Evolutionary conservation across 257 asterid genomes (phyloP).

Genomic region (Solanum medicagineum): DNA sequence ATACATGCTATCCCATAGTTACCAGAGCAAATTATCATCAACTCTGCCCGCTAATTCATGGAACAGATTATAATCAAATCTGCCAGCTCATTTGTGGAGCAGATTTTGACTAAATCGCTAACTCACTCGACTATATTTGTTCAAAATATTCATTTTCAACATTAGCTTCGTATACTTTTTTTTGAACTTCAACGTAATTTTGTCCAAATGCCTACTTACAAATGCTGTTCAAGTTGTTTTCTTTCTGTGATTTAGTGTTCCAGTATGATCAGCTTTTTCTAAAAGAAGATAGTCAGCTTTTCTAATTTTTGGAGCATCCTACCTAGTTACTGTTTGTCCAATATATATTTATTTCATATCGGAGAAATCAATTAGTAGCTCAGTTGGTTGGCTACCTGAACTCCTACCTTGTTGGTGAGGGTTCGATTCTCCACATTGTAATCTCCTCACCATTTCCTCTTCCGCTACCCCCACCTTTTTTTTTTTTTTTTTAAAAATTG

Average conservation of each 20-base stretch:
- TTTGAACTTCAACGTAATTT: background rate
- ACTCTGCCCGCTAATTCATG: too few species aligned
- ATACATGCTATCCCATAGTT: too few species aligned
- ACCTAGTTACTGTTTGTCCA: background rate
- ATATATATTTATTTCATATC: background rate
- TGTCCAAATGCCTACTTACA: background rate
- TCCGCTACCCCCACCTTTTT: too few species aligned
- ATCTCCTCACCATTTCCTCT: too few species aligned
- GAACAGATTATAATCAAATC: too few species aligned
- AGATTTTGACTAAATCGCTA: background rate
- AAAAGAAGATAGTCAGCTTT: background rate
- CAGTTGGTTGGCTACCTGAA: too few species aligned
- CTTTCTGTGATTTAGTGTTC: background rate
- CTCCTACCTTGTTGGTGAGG: too few species aligned
- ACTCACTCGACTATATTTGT: background rate
- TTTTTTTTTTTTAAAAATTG: background rate
- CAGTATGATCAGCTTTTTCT: background rate
- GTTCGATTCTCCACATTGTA: too few species aligned
- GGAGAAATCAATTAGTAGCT: background rate
- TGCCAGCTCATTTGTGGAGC: background rate
- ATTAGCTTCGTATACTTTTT: background rate
- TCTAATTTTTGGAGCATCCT: background rate
- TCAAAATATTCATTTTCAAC: background rate
- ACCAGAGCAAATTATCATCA: too few species aligned
- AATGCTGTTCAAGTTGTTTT: background rate